Base-by-base conservation (phyloP, 305 asterid species). In the Solanum aculeatissimum region DNA sequence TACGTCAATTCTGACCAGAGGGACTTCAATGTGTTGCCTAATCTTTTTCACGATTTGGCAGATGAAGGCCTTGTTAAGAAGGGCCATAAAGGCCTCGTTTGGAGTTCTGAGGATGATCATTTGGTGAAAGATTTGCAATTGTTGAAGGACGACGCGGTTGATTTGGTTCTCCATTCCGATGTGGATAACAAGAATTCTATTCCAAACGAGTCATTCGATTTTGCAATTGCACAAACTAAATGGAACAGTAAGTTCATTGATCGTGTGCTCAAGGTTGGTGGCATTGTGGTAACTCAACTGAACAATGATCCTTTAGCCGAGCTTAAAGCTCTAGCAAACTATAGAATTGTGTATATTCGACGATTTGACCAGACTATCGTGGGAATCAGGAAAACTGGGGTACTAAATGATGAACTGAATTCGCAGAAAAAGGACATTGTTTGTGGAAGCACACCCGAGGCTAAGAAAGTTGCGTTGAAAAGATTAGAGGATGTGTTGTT, bases 401-500 rank as follows among this genome's bases (percentile, higher is more conserved):
- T 81, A 27, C 55, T 68, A n/a, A 55, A 80, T 2, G 38, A 47
- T 7, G 70, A 68, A 54, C 62, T 54, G 25, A 85, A 79, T 83
- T 49, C 84, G 5, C 38, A 68, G 3, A 55, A 58, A 38, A 85
- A 82, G 54, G 81, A 72, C 49, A 85, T 69, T 9, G 77, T 79
- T 1, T 85, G 89, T 63, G 90, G 92, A 8, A 83, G 54, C 15
- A 70, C 87, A 4, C 82, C 85, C 5, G 92, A 92, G 69, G 91
- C 85, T 32, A 93, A 92, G 88, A 89, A 87, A 84, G 86, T 84
- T 23, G 95, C 94, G 11, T 49, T 94, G 87, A 88, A 86, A 66
- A 89, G 91, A 32, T 83, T 94, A 83, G 98, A 94, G 86, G 94
- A 91, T 27, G 96, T 89, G 23, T 87, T 91, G 86, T 92, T 92